Percentiles rank a stretch among this genome's conserved stretches.
Conservation (phyloP, 352 stramenopile species). For the Pythium graminicola region DNA sequence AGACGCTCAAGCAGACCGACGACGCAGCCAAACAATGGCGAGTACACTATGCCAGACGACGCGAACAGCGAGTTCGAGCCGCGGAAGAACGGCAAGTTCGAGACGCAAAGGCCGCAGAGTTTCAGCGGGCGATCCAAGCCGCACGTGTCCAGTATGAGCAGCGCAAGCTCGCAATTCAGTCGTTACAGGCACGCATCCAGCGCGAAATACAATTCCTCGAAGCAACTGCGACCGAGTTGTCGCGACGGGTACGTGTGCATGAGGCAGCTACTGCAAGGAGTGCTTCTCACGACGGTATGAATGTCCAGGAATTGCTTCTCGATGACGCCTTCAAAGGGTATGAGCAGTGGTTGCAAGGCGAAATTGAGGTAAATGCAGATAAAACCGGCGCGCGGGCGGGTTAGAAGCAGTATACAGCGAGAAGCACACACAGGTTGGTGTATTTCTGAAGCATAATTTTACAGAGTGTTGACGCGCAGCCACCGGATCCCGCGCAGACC, state of each 20-base stretch:
- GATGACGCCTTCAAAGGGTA: conserved; percentile 58
- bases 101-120: conserved; percentile 16
- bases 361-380: conserved; percentile 20
- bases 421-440: background rate
- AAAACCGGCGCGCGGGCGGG: conserved; percentile 6
- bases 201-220: conserved; percentile 54
- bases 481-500: conserved; percentile 72
- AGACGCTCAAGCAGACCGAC: background rate
- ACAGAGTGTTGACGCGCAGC: conserved; percentile 74
- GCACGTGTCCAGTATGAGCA: conserved; percentile 43
- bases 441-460: background rate
- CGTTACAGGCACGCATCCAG: conserved; percentile 42
- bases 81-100: background rate
- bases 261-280: background rate
- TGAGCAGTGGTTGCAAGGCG: conserved; percentile 31
- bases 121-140: conserved; percentile 29
- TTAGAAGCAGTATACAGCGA: background rate
- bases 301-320: conserved; percentile 42
- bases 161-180: conserved; percentile 50
- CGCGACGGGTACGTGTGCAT: conserved; percentile 34
- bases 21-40: conserved; percentile 2
- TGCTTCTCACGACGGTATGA: background rate
- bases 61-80: conserved; percentile 8
- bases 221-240: conserved; percentile 37
- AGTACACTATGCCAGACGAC: conserved; percentile 7